A percentile compares a stretch with the other conserved stretches of the same genome.
These are phyloP conservation scores for Boletellus sp. DNA, from an alignment of 768 basidiomycete species.

Conservation along the genomic window DNA sequence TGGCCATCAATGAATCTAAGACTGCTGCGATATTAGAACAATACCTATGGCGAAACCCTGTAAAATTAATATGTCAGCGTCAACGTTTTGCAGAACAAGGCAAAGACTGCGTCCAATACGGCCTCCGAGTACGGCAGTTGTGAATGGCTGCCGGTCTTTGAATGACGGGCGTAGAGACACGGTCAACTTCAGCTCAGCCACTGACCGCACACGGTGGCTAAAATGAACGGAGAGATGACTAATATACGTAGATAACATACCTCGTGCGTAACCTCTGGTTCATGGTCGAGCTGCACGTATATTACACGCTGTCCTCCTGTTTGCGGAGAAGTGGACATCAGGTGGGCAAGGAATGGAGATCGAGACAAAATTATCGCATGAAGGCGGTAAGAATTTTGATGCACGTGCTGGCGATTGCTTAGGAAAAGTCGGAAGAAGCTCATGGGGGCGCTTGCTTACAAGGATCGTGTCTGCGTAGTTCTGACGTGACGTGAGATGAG, in stretches of 20 bases:
- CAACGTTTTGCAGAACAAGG: conserved; percentile 3
- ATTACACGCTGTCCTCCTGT: conserved; percentile 62
- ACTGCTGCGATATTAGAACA: conserved; percentile 1
- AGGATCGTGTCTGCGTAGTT: conserved; percentile 81
- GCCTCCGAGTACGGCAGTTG: conserved; percentile 19
- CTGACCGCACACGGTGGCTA: conserved; percentile 26
- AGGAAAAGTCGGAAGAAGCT: conserved; percentile 8
- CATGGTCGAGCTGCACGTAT: conserved; percentile 70
- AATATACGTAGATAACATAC: conserved; percentile 42
- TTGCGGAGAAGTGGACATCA: conserved; percentile 80
- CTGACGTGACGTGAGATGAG: conserved; percentile 37
- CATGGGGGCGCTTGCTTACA: conserved; percentile 40
- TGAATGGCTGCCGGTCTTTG: conserved; percentile 13
- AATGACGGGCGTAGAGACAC: conserved; percentile 16
- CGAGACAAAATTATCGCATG: conserved; percentile 85
- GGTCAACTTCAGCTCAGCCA: conserved; percentile 16
- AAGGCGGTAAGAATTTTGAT: conserved; percentile 69
- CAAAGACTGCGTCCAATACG: conserved; percentile 17
- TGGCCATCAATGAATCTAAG: conserved; percentile 19
- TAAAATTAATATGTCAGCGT: conserved; percentile 17
- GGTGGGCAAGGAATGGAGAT: conserved; percentile 82
- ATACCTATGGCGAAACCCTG: conserved; percentile 77
- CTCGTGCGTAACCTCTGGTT: conserved; percentile 82
- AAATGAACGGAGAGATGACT: conserved; percentile 28
- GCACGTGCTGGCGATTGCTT: conserved; percentile 53